These are phyloP conservation scores for Pseudognaphalium luteoalbum DNA, from an alignment of 129 eudicot genomes.

Conservation along the genomic window DNA sequence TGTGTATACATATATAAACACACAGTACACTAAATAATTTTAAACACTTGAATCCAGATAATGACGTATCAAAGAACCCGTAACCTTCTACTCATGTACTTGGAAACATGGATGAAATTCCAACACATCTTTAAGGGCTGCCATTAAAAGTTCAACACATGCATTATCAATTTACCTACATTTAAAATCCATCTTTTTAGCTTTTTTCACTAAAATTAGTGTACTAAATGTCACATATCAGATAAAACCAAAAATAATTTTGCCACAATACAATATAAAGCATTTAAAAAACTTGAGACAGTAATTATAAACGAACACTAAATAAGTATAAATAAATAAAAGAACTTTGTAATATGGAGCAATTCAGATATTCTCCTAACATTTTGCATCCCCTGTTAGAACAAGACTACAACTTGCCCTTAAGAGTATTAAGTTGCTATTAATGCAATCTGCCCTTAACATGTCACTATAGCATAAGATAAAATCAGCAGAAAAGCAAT, in stretches of 20 bases:
- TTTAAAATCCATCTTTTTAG: not conserved
- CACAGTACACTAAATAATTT: slow-evolving; percentile 2
- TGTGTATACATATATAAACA: not conserved
- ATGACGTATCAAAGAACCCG: not conserved
- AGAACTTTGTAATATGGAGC: not conserved
- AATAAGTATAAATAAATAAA: too few relatives aligned
- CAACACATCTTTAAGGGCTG: not conserved
- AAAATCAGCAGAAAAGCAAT: not conserved
- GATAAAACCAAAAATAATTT: not conserved
- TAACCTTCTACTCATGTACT: slow-evolving; percentile 23
- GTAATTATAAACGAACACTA: too few relatives aligned
- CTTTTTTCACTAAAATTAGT: not conserved
- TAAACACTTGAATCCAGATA: slow-evolving; percentile 8
- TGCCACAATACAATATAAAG: not conserved
- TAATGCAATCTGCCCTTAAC: not conserved
- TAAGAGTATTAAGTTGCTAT: not conserved
- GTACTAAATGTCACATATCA: not conserved
- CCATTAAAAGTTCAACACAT: not conserved
- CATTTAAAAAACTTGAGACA: too few relatives aligned
- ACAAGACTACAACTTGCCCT: not conserved
- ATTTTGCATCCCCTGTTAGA: not conserved
- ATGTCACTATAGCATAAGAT: not conserved
- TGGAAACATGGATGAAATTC: slow-evolving; percentile 19
- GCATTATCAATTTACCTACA: not conserved
- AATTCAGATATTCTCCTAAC: not conserved